Evolutionary conservation across 2,329 filamentous ascomycete species (phyloP), one percentile per base, ranked within the genome.

Genomic region (Volutella citrinella): DNA sequence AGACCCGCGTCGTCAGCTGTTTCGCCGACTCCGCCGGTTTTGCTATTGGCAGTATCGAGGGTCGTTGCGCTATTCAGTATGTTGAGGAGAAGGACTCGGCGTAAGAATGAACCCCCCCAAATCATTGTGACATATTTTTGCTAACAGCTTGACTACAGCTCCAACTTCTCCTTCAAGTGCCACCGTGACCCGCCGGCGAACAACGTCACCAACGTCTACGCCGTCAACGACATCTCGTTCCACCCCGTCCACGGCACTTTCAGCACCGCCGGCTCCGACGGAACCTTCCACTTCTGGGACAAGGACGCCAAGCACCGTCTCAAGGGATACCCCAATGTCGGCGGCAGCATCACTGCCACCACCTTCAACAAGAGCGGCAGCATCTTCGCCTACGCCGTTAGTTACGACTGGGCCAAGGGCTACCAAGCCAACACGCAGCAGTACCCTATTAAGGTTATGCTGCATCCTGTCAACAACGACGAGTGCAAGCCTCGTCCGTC

Each of bases 131-230:
- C 10, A 13, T 7, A 9, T 15, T 17, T 22, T 17, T 10, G 20
- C 47, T 52, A 33, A 51, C 40, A 30, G 23, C 6, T 7, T 9
- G 21, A n/a, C n/a, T n/a, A n/a, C 34, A 84, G 82, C 54, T 85
- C 83, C 56, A 97, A 98, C 70, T 98, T 98, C 72, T 95, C 88
- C 25, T 98, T 98, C 80, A 97, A 97, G 67, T 98, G 93, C 66
- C 93, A 98, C 64, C 89, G 93, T 39, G 87, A 95, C 53, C 78
- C 80, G 6, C 79, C 85, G 2, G 68, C 80, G 37, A 78, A 78
- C 55, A 90, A 88, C 63, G 70, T 84, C 46, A 87, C 86, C 52
- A 93, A 91, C 56, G 93, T 97, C 52, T 93, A 90, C 70, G 83
- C 89, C 3, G 89, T 98, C 57, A 98, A 98, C 68, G 84, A 89